Conservation (phyloP, 192 early-diverging fungal genomes). For the Polychytrium aggregatum region DNA sequence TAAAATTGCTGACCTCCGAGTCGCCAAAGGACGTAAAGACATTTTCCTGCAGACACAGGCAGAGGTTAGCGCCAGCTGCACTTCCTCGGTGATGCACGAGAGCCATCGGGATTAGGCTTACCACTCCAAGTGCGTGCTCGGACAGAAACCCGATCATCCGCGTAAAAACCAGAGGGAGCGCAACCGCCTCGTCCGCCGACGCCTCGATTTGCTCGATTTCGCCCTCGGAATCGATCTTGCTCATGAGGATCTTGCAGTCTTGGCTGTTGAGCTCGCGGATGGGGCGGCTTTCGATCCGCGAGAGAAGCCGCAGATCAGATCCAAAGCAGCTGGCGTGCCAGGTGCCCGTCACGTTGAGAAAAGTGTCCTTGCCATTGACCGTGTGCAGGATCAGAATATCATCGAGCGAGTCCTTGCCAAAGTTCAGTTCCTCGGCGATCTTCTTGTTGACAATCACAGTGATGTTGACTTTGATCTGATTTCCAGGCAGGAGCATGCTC, state of each 20-base stretch:
- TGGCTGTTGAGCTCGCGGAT: conserved; percentile 20
- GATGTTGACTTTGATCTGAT: conserved; percentile 32
- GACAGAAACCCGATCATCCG: too few relatives aligned
- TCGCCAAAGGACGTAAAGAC: not conserved
- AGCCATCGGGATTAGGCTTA: too few relatives aligned
- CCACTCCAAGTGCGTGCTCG: too few relatives aligned
- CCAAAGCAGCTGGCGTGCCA: conserved; percentile 72
- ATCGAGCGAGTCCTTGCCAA: conserved; percentile 42
- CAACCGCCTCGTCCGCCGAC: not conserved
- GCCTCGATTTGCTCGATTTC: conserved; percentile 15
- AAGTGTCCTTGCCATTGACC: conserved; percentile 73
- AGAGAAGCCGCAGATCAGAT: conserved; percentile 37
- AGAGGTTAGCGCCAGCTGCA: too few relatives aligned
- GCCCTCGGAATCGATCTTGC: conserved; percentile 54
- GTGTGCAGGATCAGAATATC: conserved; percentile 76
- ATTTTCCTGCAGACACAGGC: not conserved
- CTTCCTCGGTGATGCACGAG: too few relatives aligned
- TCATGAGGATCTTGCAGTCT: conserved; percentile 73
- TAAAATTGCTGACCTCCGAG: not conserved
- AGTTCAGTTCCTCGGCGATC: conserved; percentile 42
- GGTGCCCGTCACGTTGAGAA: conserved; percentile 59
- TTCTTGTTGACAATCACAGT: conserved; percentile 40
- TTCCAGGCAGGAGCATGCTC: conserved; percentile 67
- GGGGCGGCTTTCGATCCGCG: conserved; percentile 30
- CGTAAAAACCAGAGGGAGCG: too few relatives aligned